Conservation (phyloP, 169 alveolate species). For the Cyclospora cayetanensis region DNA sequence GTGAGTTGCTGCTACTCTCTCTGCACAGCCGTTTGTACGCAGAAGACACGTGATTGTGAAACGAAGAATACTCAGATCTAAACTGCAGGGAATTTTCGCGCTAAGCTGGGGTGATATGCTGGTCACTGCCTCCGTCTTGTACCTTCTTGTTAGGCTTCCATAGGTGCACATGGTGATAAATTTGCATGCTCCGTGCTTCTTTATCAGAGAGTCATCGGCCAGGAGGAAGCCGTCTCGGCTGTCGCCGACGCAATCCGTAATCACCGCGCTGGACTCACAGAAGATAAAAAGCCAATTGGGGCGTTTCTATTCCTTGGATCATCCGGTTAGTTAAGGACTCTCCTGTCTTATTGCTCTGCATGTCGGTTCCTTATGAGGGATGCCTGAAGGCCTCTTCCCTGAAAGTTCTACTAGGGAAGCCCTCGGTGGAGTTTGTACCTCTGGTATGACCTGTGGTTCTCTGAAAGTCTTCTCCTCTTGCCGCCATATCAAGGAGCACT, state of each 20-base stretch:
- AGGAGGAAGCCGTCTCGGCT: slow-evolving; percentile 64
- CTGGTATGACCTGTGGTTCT: background rate
- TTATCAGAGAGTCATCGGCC: slow-evolving; percentile 60
- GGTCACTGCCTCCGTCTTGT: background rate
- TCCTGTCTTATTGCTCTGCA: background rate
- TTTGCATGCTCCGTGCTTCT: background rate
- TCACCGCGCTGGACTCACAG: slow-evolving; percentile 87
- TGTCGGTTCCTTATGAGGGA: background rate
- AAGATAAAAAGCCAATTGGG: slow-evolving; percentile 85
- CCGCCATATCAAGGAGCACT: background rate
- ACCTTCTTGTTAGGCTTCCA: background rate
- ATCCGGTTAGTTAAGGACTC: slow-evolving; percentile 74
- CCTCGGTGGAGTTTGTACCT: background rate
- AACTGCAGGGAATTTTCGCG: background rate
- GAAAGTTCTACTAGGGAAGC: background rate
- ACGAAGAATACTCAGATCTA: background rate
- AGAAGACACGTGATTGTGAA: background rate
- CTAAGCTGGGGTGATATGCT: background rate
- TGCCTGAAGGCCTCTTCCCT: background rate
- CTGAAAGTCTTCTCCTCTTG: background rate
- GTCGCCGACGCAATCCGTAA: slow-evolving; percentile 82
- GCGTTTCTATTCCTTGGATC: slow-evolving; percentile 87
- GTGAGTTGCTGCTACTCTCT: background rate
- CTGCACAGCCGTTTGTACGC: background rate
- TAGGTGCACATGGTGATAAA: background rate